Base-by-base conservation (phyloP, 176 grass and related monocot species). In the Canna indica region DNA sequence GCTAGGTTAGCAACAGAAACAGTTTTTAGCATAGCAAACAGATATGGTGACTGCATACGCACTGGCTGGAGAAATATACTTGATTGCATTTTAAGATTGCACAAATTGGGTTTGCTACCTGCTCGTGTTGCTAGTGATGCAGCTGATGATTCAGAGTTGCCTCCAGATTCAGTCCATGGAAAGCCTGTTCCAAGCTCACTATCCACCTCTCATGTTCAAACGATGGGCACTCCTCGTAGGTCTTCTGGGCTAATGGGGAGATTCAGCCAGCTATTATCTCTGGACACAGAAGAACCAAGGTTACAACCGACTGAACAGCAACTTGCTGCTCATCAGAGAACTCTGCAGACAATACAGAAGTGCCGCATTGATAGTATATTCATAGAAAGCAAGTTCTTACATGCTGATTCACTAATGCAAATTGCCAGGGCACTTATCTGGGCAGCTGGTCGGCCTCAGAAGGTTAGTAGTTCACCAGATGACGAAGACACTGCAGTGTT, bases 1-100 rank as follows among this genome's bases (percentile, higher is more conserved):
- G 89, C 94, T 83, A 88, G 94, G 73, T 85, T 97, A 85, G 89
- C 94, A 72, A 90, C 89, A 38, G 94, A 97, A 70, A 82, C 84
- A 63, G 78, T 93, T 78, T 97, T 93, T 83, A 87, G 67, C 73
- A 82, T 97, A 79, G 89, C 94, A 68, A 97, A 88, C 78, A 83
- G 76, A 57, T 92, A 97, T 75, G 88, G 94, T 70, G 89, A 97
- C 68, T 77, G 90, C 63, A 87, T 97, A 81, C 73, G 73, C 36
- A 83, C 82, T 13, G 94, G 88, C 25, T 97, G 94, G 94, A 85
- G 86, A 84, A 92, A 81, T 47, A 84, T 97, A 77, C 74, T 97
- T 34, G 88, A 90, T 79, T 90, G 86, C 82, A 90, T 97, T 73
- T 85, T 97, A 78, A 85, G 64, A 68, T 60, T 97, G 71, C 89